A percentile compares a stretch with the other conserved stretches of the same genome.
phyloP scores from a whole-genome alignment of 805 yeast species.

The Kodamaea leandrae region DNA sequence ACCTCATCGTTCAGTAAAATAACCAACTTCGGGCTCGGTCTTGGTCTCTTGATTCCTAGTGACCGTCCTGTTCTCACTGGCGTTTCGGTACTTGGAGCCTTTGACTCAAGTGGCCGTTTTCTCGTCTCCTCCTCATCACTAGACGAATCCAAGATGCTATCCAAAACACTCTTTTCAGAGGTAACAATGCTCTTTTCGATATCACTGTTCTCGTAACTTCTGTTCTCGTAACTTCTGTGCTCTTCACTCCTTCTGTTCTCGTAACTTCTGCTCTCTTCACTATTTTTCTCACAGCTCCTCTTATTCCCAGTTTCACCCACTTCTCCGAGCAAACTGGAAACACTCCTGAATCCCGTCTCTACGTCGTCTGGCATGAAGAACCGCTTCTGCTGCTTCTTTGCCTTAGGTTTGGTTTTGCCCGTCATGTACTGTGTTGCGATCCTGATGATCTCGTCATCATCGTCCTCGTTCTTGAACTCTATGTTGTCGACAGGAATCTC shows the following conservation, averaged over 20 bases:
- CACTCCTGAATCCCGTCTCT: conserved; percentile 59
- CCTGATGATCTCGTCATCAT: conserved; percentile 62
- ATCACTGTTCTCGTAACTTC: conserved; percentile 3
- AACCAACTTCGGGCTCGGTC: background rate
- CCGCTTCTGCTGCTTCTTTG: conserved; percentile 31
- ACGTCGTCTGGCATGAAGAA: conserved; percentile 77
- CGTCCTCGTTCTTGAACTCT: conserved; percentile 53
- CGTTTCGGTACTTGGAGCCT: background rate
- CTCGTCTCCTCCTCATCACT: conserved; percentile 3
- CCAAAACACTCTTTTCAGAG: conserved; percentile 12
- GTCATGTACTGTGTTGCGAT: conserved; percentile 66
- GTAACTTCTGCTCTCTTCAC: conserved; percentile 9
- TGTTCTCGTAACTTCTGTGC: background rate
- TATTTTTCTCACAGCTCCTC: background rate
- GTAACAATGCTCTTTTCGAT: conserved; percentile 4
- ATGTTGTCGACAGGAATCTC: conserved; percentile 71
- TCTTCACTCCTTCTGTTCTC: conserved; percentile 9
- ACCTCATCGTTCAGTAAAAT: background rate
- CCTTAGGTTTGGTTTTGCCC: conserved; percentile 21
- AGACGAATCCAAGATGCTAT: conserved; percentile 16
- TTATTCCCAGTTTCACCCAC: conserved; percentile 4
- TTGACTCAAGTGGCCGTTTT: background rate
- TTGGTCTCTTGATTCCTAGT: background rate
- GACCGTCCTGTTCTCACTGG: background rate
- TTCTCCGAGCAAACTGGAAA: conserved; percentile 44